phyloP scores from a whole-genome alignment of 192 early-diverging fungal species.

The Coemansia pectinata region DNA sequence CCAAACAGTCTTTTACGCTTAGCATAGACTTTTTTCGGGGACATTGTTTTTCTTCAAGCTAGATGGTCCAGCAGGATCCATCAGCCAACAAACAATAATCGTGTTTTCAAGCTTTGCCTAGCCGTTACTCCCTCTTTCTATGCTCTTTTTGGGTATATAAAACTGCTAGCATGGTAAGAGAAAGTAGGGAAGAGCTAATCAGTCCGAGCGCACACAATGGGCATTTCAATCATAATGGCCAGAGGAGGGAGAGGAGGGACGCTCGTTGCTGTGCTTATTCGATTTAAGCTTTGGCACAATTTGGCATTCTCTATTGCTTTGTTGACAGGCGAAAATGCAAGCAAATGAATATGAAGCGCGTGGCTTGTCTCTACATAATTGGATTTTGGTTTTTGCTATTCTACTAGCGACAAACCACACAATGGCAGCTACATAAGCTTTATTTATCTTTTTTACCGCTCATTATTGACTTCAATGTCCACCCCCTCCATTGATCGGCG shows the following conservation, averaged over 20 bases:
- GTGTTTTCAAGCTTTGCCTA: neutral
- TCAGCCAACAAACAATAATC: neutral
- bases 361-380: neutral
- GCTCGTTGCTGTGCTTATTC: neutral
- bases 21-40: neutral
- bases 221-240: neutral
- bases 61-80: neutral
- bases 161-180: neutral
- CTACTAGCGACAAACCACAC: neutral
- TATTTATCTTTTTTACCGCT: neutral
- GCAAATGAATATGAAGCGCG: neutral
- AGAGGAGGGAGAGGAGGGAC: constrained; percentile 2
- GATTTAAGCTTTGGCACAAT: neutral
- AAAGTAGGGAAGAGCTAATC: neutral
- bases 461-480: neutral
- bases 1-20: neutral
- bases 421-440: neutral
- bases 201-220: neutral
- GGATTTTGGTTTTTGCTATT: neutral
- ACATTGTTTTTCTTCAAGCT: neutral
- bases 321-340: neutral
- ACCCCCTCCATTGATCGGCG: neutral
- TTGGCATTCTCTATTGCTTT: neutral
- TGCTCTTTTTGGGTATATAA: neutral
- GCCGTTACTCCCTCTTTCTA: neutral